Conservation (phyloP, 768 basidiomycete genomes). For the Rhizopogon vesiculosus region DNA sequence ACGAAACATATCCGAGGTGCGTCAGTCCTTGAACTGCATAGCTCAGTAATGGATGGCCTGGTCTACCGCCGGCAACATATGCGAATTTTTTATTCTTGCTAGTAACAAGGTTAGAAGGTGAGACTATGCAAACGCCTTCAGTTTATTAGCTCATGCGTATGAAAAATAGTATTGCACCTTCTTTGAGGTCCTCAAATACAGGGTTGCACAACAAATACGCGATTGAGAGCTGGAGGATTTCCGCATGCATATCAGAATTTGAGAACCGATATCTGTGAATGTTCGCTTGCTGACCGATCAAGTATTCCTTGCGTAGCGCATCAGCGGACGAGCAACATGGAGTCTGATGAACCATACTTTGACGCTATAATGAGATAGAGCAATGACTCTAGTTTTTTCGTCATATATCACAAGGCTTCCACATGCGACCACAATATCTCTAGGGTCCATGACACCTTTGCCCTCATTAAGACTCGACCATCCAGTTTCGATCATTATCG, state of each 20-base stretch:
- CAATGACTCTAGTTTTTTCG: background rate
- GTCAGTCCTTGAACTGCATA: background rate
- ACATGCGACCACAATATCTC: background rate
- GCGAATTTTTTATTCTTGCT: too few relatives aligned
- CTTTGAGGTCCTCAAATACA: background rate
- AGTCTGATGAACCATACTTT: background rate
- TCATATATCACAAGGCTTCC: conserved; percentile 2
- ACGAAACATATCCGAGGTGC: background rate
- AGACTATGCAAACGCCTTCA: background rate
- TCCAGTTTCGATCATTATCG: background rate
- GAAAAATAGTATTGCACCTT: background rate
- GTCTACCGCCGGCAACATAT: too few relatives aligned
- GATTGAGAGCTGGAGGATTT: background rate
- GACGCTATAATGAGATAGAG: conserved; percentile 5
- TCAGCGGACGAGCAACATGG: background rate
- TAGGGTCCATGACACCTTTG: background rate
- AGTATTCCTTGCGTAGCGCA: background rate
- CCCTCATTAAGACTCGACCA: background rate
- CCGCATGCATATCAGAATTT: background rate
- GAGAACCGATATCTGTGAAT: background rate
- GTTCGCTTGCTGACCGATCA: background rate
- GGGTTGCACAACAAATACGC: background rate
- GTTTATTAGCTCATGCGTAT: background rate
- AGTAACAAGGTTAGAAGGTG: too few relatives aligned
- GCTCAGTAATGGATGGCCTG: background rate